Evolutionary conservation across 1,284 basidiomycete species (phyloP), one percentile per base, ranked within the genome.

Genomic region (Cutaneotrichosporon curvatum): DNA sequence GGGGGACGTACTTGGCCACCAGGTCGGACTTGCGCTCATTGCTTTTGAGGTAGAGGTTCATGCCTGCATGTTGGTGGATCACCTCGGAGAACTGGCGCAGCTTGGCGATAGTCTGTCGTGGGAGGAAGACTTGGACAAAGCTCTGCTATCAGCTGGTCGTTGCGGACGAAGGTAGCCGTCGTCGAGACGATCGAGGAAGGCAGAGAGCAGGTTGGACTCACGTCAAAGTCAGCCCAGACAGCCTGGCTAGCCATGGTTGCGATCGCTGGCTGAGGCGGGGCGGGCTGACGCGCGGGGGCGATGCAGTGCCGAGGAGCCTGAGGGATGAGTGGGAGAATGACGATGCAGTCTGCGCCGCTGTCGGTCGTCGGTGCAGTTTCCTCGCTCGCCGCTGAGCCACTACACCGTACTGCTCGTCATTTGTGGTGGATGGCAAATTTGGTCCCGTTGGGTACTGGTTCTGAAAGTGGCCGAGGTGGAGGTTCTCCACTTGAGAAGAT

Each of bases 21-120:
- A 69, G 43, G 16, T 65, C 61, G 4, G 55, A 54, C 48, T 70
- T 71, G 35, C 56, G 52, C 20, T 66, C 65, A 20, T 40, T 41
- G 20, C 57, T 63, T 32, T 56, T 48, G 2, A 65, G 32, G 22
- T 49, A 41, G 9, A 64, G 41, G 31, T 56, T 45, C 1, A 48
- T 43, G n/a, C 51, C 41, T 0, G 58, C 43, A 4, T 40, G 32
- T 2, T n/a, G n/a, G 25, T 54, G 37, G 30, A 65, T 53, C 15
- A 40, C 45, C 10, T 54, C 48, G 2, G 52, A 61, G 33, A 65
- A 60, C n/a, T 37, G 21, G n/a, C 48, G 43, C 11, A 70, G 55
- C 14, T 45, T 57, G 1, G 59, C 40, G 9, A 69, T 54, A 6
- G 59, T 62, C 42, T 65, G 62, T 16, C 43, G 49, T 1, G 61